Base-by-base conservation (phyloP, 768 basidiomycete genomes). In the Phanerodontia chrysosporium region DNA sequence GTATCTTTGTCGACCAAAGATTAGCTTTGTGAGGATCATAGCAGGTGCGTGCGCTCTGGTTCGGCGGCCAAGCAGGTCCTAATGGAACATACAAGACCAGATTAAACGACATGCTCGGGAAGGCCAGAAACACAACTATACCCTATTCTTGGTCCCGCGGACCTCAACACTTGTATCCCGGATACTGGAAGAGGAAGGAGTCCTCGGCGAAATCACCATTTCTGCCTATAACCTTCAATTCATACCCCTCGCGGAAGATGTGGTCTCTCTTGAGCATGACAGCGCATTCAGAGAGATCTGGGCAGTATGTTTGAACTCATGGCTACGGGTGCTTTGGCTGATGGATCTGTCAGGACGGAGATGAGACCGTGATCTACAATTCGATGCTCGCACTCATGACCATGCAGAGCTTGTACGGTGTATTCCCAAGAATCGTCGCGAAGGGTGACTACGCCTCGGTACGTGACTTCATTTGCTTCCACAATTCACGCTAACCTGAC, bases 171-270 rank as follows among this genome's bases (percentile, higher is more conserved):
- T 98, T 8, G 92, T 95, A 54, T 83, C 85, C 32, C 83, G 87
- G 57, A 86, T 95, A 62, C 75, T 99, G 45, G 95, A 98, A 67
- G 95, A 98, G 69, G 90, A 97, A 67, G 97, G 96, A n/a, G 95
- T 99, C 0, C 80, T 95, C 16, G 97, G 97, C n/a, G 95, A 98
- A 66, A 79, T 99, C 46, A 86, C 83, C 8, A 83, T 98, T 29
- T 84, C 85, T 21, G 83, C 92, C 28, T 96, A 93, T 73, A 92
- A 92, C 70, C 80, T 99, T 24, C 94, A 95, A 65, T 92, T 98
- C 65, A 93, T 98, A 62, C 94, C 95, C 16, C 67, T 98, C 36
- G 95, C 95, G 58, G 88, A 92, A 18, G 97, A 99, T 71, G 85
- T 98, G 58, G 75, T 98, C 30, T 97, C 94, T 2, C 74, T 99